phyloP scores from a whole-genome alignment of 169 alveolate genomes.

The Plasmodium fragile region DNA sequence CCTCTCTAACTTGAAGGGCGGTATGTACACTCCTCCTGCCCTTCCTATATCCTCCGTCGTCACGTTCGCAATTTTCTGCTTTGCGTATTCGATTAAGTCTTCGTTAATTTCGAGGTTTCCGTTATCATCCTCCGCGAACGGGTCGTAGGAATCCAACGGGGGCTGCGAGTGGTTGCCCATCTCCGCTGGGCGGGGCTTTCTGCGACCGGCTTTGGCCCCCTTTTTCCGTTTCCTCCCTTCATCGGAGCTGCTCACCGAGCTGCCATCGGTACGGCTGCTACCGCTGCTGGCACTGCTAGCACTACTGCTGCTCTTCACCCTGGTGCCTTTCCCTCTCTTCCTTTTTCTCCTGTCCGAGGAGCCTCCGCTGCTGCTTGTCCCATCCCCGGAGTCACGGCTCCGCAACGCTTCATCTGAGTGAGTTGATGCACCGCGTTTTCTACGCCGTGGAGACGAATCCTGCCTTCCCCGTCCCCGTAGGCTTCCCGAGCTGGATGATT shows the following conservation, averaged over 20 bases:
- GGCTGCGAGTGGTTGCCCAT: neutral
- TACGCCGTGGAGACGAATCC: neutral
- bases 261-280: neutral
- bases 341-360: neutral
- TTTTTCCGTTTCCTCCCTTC: neutral
- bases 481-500: neutral
- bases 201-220: neutral
- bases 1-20: conserved; percentile 96
- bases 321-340: neutral
- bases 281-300: neutral
- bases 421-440: neutral
- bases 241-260: neutral
- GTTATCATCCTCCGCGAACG: conserved; percentile 41
- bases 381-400: neutral
- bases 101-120: conserved; percentile 71
- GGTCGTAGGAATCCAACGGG: neutral
- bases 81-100: conserved; percentile 80
- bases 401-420: neutral
- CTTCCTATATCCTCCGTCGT: conserved; percentile 80
- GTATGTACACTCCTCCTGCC: conserved; percentile 97
- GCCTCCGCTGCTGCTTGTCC: neutral
- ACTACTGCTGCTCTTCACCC: neutral
- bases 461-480: neutral
- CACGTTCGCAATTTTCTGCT: conserved; percentile 72
- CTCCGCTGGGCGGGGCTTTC: neutral